Evolutionary conservation across 495 filamentous ascomycete genomes (phyloP).

Genomic region (Pseudoneurospora amorphoporcata): DNA sequence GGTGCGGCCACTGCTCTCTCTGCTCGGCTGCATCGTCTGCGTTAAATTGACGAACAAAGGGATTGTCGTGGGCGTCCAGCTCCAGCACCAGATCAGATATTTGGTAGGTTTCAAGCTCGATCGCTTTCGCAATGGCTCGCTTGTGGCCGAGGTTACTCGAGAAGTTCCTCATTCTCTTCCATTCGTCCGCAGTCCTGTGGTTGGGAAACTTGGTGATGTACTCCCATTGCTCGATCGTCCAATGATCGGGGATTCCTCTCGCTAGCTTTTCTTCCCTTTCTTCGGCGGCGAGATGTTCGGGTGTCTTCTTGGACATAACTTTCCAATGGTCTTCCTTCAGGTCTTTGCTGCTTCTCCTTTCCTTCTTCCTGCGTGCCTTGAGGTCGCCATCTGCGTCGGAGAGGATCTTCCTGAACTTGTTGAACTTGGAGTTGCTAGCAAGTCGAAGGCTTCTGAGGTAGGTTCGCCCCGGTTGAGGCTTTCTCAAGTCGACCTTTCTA

Average conservation of each 20-base stretch:
- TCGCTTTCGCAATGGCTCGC: background rate
- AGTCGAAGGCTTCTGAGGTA: background rate
- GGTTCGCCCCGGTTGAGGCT: background rate
- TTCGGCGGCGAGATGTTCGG: background rate
- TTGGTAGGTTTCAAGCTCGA: slow-evolving; percentile 1
- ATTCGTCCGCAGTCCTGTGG: background rate
- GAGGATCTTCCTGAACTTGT: background rate
- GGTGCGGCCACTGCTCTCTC: background rate
- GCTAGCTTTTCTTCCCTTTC: background rate
- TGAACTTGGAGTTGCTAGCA: background rate
- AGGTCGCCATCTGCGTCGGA: background rate
- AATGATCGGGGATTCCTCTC: background rate
- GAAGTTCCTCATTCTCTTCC: background rate
- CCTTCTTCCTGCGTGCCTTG: background rate
- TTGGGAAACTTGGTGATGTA: background rate
- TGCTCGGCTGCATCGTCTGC: slow-evolving; percentile 6
- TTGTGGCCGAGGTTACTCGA: background rate
- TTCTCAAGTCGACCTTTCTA: background rate
- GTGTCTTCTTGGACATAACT: background rate
- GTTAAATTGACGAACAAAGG: slow-evolving; percentile 14
- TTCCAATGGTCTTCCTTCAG: background rate
- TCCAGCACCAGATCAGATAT: slow-evolving; percentile 14
- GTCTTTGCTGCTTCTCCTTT: background rate
- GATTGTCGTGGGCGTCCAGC: slow-evolving; percentile 17
- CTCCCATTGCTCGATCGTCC: background rate